A percentile compares a stretch with the other conserved stretches of the same genome.
Conservation (phyloP, 345 rosid species). For the Camelina sativa region DNA sequence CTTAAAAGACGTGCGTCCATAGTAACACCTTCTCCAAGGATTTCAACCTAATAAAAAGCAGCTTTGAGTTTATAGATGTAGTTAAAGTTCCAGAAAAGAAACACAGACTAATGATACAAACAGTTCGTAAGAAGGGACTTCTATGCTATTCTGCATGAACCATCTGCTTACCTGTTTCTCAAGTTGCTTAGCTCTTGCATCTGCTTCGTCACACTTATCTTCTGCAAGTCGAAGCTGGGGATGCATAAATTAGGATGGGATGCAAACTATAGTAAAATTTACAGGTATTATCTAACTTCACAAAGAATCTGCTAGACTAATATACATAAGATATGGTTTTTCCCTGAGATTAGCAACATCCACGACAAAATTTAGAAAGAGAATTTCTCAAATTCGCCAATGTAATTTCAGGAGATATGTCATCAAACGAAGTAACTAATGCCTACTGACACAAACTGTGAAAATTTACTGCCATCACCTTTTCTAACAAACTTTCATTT, state of each 20-base stretch:
- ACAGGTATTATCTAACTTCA: constrained; percentile 10
- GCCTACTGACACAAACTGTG: constrained; percentile 28
- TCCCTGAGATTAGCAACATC: background rate
- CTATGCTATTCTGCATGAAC: constrained; percentile 15
- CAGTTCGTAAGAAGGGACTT: constrained; percentile 6
- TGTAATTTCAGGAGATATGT: background rate
- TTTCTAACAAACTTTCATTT: constrained; percentile 62
- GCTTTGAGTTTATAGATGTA: constrained; percentile 15
- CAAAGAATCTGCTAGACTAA: constrained; percentile 18
- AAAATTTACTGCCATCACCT: constrained; percentile 54
- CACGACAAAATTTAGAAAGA: background rate
- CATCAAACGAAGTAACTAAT: constrained; percentile 20
- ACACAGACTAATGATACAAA: constrained; percentile 6
- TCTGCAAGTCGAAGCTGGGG: constrained; percentile 89
- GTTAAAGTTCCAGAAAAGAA: background rate
- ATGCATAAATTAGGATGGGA: constrained; percentile 49
- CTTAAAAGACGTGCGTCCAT: constrained; percentile 80
- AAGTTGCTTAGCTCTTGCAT: constrained; percentile 80
- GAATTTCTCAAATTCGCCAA: background rate
- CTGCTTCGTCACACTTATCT: constrained; percentile 85
- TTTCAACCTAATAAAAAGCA: constrained; percentile 61
- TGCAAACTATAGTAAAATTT: constrained; percentile 27
- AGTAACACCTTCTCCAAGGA: constrained; percentile 87
- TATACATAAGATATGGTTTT: constrained; percentile 3
- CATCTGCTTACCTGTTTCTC: constrained; percentile 70